A percentile compares a stretch with the other conserved stretches of the same genome.
phyloP scores from a whole-genome alignment of 176 grass and related monocot species.

The Carex myosuroides region DNA sequence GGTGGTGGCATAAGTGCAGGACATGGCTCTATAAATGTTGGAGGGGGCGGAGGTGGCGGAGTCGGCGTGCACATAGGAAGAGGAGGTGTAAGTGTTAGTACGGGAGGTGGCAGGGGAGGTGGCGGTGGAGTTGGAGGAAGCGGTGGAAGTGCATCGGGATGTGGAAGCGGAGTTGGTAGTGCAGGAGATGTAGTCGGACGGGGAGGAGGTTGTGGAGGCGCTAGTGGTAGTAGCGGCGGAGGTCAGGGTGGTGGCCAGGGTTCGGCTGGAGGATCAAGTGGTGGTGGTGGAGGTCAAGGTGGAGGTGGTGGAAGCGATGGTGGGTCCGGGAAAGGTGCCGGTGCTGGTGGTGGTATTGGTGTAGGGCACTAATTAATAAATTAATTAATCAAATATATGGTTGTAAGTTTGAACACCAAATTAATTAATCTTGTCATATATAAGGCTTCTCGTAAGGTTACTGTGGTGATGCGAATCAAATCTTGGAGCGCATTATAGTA shows the following conservation, averaged over 20 bases:
- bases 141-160: constrained; percentile 24
- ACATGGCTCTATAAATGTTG: constrained; percentile 23
- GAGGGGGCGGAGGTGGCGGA: constrained; percentile 34
- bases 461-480: too few species aligned
- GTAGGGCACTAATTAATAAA: background rate
- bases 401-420: too few species aligned
- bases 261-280: constrained; percentile 10
- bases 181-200: constrained; percentile 30
- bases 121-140: background rate
- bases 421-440: too few species aligned
- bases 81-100: constrained; percentile 36
- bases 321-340: constrained; percentile 13
- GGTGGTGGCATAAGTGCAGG: constrained; percentile 23
- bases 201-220: constrained; percentile 40
- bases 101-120: background rate
- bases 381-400: too few species aligned
- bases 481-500: too few species aligned
- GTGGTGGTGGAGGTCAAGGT: constrained; percentile 14
- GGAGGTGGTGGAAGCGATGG: constrained; percentile 7
- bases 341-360: background rate
- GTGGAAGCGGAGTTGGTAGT: constrained; percentile 39
- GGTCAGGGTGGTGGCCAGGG: constrained; percentile 41
- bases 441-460: too few species aligned
- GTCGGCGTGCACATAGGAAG: constrained; percentile 43
- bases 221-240: constrained; percentile 27